Evolutionary conservation across 768 basidiomycete genomes (phyloP), one percentile per base, ranked within the genome.

Genomic region (Pulveroboletus frians): DNA sequence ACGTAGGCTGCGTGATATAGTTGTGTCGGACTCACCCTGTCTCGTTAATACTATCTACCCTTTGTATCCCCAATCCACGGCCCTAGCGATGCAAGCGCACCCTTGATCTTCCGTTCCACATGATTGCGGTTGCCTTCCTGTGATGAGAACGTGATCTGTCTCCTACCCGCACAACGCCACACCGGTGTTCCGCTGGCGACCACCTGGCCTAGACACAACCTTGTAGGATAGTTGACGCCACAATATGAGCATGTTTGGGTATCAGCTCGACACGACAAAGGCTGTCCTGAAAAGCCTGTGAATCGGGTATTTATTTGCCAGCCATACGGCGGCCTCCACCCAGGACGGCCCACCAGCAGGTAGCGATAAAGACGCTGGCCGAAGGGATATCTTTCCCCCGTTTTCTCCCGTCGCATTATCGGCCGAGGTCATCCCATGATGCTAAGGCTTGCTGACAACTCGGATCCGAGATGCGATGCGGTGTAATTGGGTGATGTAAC

Each of bases 61-160:
- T 31, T 34, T 57, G 51, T 60, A 53, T 56, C 48, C 32, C 17
- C 6, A 26, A 10, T 35, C 15, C 44, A 34, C 14, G 27, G 41
- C 27, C 15, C 18, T 8, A 43, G 30, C 4, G 21, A 18, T 8
- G 11, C 10, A 8, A 9, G 11, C 3, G 15, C 2, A n/a, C 23
- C 1, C n/a, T n/a, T 14, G 15, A 15, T 23, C 14, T 39, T 39
- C 14, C 39, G 10, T n/a, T 27, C 13, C 5, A 32, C n/a, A 13
- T 15, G 2, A 34, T 23, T 11, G 9, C 9, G 21, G 6, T 21
- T 26, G 32, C 10, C 13, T 23, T 1, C 21, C 6, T 23, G 21
- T 27, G 1, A 23, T 6, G 27, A 21, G 20, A 3, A 6, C 6
- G 23, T 45, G 23, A 15, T 43, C 15, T 20, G 9, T 44, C 40